Conservation (phyloP, 106 monocot genomes). For the Dendrobium huoshanense region DNA sequence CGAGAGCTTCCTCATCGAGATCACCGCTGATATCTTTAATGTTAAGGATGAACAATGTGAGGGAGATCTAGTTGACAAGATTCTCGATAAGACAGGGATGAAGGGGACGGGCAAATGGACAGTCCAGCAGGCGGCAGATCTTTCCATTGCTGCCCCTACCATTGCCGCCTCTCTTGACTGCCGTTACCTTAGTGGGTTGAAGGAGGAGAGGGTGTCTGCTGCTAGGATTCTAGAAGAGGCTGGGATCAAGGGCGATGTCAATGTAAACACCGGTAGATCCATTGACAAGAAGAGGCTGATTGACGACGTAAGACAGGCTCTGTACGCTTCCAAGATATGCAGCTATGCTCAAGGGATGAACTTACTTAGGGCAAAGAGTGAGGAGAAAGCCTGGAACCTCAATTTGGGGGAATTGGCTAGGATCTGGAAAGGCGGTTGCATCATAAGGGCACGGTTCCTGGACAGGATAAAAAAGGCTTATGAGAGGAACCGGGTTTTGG, state of each 20-base stretch:
- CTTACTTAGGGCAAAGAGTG: conserved; percentile 41
- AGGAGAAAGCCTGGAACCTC: conserved; percentile 46
- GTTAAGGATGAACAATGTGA: conserved; percentile 19
- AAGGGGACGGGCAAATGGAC: conserved; percentile 34
- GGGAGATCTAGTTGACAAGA: conserved; percentile 26
- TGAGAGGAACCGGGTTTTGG: conserved; percentile 18
- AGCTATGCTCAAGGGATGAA: conserved; percentile 62
- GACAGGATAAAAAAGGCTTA: conserved; percentile 32
- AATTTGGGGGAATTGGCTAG: conserved; percentile 46
- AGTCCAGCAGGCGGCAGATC: conserved; percentile 27
- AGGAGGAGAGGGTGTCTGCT: conserved; percentile 44
- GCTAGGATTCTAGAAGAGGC: conserved; percentile 24
- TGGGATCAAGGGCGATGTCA: conserved; percentile 11
- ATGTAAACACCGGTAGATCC: conserved; percentile 3
- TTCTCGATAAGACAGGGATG: conserved; percentile 31
- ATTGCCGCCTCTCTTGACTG: conserved; percentile 24
- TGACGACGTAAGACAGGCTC: conserved; percentile 42
- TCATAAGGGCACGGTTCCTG: conserved; percentile 29
- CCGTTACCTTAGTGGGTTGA: conserved; percentile 31
- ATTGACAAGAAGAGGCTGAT: conserved; percentile 35
- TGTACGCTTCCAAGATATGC: conserved; percentile 57
- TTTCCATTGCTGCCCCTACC: conserved; percentile 30
- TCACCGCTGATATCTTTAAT: conserved; percentile 28
- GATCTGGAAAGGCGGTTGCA: conserved; percentile 62
- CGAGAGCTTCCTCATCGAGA: conserved; percentile 33